Evolutionary conservation across 208 protist species (phyloP), one percentile per base, ranked within the genome.

Genomic region (Strigomonas culicis): DNA sequence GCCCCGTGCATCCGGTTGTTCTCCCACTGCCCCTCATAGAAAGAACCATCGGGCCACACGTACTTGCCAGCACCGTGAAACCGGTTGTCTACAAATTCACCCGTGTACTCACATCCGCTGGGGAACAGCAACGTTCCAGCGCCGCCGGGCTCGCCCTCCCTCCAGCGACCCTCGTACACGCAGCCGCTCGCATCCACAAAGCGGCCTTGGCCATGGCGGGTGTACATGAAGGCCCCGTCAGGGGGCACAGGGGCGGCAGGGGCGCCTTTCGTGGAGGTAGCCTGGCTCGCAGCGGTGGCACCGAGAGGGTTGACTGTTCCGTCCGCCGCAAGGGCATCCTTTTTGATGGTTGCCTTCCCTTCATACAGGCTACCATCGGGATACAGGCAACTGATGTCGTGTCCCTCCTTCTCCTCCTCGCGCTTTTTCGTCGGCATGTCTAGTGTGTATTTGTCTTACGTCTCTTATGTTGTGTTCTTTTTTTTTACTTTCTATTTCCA

Each of bases 21-120:
- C 41, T 73, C 61, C 88, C 90, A 97, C 49, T 88, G 51, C 2
- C 93, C 93, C 27, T 91, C 84, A 59, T 97, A 97, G 41, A 66
- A 79, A 21, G 88, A 91, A 15, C 90, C 88, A 66, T 97, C 90
- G 19, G 88, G 75, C 89, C 91, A 97, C 31, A 68, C 86, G 59
- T 94, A 94, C 30, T 66, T 83, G 1, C 90, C 93, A 0, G 50
- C 66, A 13, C 90, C 90, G 55, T 92, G 76, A 53, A 83, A 94
- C 21, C 59, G 56, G 58, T 82, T 85, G 22, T 78, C 76, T 21
- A 70, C 59, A 32, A 94, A 85, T 4, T 66, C 60, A 0, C 84
- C 87, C 25, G 32, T 78, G 68, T 93, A 92, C 51, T 43, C 74
- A 28, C 63, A 70, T 2, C 86, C 88, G 64, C 74, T 91, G 17